Conservation (phyloP, 768 basidiomycete species). For the Auricularia heimuer region DNA sequence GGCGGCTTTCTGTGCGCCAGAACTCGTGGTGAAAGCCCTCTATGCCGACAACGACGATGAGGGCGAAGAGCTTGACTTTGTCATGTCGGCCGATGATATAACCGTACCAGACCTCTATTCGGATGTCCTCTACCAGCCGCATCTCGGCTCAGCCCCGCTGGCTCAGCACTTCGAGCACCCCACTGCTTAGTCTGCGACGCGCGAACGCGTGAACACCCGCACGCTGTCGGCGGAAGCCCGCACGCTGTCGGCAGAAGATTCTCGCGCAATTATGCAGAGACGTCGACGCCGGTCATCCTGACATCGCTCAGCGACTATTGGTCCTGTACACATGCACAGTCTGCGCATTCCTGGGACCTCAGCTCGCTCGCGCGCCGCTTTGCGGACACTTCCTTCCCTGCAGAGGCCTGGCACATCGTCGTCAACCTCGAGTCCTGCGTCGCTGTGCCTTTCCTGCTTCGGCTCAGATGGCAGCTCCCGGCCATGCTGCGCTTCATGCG, state of each 20-base stretch:
- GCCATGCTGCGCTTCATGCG: slow-evolving; percentile 16
- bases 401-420: slow-evolving; percentile 22
- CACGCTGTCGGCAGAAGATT: not conserved
- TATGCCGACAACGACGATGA: not conserved
- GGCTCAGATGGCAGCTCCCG: slow-evolving; percentile 7
- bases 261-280: slow-evolving; percentile 3
- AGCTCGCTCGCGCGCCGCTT: slow-evolving; percentile 11
- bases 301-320: slow-evolving; percentile 10
- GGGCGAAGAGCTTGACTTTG: not conserved
- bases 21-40: not conserved
- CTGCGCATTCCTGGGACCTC: slow-evolving; percentile 11
- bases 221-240: not conserved
- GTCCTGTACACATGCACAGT: not conserved
- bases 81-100: slow-evolving; percentile 7
- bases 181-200: not conserved
- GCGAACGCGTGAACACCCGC: not conserved
- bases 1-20: slow-evolving; percentile 2
- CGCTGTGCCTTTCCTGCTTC: slow-evolving; percentile 10
- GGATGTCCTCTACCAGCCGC: slow-evolving; percentile 17
- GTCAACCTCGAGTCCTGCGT: slow-evolving; percentile 17
- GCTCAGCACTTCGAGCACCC: not conserved
- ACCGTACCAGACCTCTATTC: slow-evolving; percentile 9
- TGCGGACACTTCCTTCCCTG: slow-evolving; percentile 12
- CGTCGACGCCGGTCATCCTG: slow-evolving; percentile 12
- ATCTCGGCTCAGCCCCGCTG: slow-evolving; percentile 3